phyloP scores from a whole-genome alignment of 2,329 filamentous ascomycete species.

The Fusarium heterosporum region DNA sequence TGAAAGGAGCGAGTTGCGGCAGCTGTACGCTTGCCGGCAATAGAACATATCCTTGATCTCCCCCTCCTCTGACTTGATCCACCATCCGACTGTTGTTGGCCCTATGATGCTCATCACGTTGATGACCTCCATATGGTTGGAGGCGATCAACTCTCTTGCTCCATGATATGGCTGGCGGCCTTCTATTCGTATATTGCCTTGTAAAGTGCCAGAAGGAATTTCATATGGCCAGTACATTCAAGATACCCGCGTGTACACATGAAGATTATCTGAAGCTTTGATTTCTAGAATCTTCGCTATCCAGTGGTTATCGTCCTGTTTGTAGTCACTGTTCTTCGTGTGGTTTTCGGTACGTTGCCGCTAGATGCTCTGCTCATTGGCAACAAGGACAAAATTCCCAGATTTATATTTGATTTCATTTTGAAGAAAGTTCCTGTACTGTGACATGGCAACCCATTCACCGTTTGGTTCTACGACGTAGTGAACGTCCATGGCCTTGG shows the following conservation, averaged over 20 bases:
- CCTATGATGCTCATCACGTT: conserved; percentile 77
- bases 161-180: conserved; percentile 70
- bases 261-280: background rate
- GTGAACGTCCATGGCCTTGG: background rate
- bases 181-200: background rate
- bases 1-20: conserved; percentile 66
- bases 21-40: conserved; percentile 73
- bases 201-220: background rate
- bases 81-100: conserved; percentile 70
- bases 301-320: background rate
- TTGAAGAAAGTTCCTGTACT: background rate
- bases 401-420: background rate
- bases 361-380: background rate
- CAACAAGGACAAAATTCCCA: background rate
- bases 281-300: background rate
- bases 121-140: conserved; percentile 76
- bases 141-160: conserved; percentile 75
- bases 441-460: background rate
- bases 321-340: background rate
- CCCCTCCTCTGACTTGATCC: conserved; percentile 75
- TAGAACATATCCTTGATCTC: conserved; percentile 69
- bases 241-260: background rate
- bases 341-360: background rate
- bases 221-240: background rate
- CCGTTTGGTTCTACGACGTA: background rate